Evolutionary conservation across 139 green algal species (phyloP).

Genomic region (Bryopsis sp.): DNA sequence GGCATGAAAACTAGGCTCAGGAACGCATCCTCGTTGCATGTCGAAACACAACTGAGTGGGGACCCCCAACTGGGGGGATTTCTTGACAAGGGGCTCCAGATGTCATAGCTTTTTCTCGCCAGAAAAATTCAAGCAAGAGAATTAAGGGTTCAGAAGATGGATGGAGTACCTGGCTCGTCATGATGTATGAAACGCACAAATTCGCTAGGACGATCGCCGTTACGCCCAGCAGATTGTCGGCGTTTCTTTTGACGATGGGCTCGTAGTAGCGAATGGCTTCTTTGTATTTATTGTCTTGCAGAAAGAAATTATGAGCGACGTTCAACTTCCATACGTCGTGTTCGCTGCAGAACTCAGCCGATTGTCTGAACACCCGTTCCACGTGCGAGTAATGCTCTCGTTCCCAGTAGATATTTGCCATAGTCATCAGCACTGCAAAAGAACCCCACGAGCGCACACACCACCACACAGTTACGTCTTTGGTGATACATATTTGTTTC

Average conservation of each 20-base stretch:
- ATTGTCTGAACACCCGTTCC: constrained; percentile 67
- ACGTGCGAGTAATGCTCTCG: constrained; percentile 56
- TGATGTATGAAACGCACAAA: constrained; percentile 86
- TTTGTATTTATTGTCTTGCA: constrained; percentile 69
- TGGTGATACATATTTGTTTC: too few relatives aligned
- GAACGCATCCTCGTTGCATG: too few relatives aligned
- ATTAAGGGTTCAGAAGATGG: too few relatives aligned
- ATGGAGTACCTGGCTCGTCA: constrained; percentile 58
- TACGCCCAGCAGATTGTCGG: constrained; percentile 49
- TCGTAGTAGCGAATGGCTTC: constrained; percentile 71
- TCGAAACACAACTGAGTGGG: too few relatives aligned
- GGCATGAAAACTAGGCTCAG: too few relatives aligned
- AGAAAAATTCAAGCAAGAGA: too few relatives aligned
- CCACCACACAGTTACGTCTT: too few relatives aligned
- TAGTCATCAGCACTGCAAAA: constrained; percentile 69
- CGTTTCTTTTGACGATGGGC: constrained; percentile 51
- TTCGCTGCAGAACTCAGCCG: constrained; percentile 76
- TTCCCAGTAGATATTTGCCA: constrained; percentile 75
- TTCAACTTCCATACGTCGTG: constrained; percentile 80
- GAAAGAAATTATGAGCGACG: constrained; percentile 79
- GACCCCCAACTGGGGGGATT: too few relatives aligned
- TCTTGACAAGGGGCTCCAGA: too few relatives aligned
- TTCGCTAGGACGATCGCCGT: constrained; percentile 84
- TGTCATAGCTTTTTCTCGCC: too few relatives aligned
- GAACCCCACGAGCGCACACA: too few relatives aligned